These are phyloP conservation scores for Chondrus crispus DNA, from an alignment of 23 red algal species.

Conservation along the genomic window DNA sequence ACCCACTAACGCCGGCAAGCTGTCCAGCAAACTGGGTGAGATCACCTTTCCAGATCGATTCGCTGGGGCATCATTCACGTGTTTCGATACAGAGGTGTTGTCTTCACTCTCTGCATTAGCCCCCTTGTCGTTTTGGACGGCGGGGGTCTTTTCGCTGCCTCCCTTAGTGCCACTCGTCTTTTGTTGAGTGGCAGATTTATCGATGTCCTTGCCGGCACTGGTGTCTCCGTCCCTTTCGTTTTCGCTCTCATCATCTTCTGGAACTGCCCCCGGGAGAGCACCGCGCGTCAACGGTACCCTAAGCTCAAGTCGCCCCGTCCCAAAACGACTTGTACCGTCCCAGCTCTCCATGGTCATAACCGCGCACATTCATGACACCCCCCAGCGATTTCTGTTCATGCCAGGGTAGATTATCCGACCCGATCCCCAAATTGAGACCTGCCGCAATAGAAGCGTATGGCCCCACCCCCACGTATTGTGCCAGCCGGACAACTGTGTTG, in stretches of 20 bases:
- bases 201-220: background rate
- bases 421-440: background rate
- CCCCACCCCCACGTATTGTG: conserved; percentile 42
- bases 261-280: too few species aligned
- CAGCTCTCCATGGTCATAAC: conserved; percentile 49
- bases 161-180: background rate
- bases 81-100: too few species aligned
- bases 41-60: too few species aligned
- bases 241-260: background rate
- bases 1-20: conserved; percentile 42
- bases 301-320: conserved; percentile 27
- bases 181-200: background rate
- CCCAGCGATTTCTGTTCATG: conserved; percentile 69
- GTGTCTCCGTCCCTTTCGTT: background rate
- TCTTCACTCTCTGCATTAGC: too few species aligned
- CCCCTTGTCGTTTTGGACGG: too few species aligned
- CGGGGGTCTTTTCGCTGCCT: too few species aligned
- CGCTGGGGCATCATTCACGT: too few species aligned
- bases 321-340: conserved; percentile 50
- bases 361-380: conserved; percentile 42
- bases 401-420: conserved; percentile 60
- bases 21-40: background rate
- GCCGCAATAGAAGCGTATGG: conserved; percentile 15
- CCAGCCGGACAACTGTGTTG: background rate
- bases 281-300: conserved; percentile 44